A percentile compares a stretch with the other conserved stretches of the same genome.
phyloP scores from a whole-genome alignment of 306 rosid species.

The Lagenaria siceraria region DNA sequence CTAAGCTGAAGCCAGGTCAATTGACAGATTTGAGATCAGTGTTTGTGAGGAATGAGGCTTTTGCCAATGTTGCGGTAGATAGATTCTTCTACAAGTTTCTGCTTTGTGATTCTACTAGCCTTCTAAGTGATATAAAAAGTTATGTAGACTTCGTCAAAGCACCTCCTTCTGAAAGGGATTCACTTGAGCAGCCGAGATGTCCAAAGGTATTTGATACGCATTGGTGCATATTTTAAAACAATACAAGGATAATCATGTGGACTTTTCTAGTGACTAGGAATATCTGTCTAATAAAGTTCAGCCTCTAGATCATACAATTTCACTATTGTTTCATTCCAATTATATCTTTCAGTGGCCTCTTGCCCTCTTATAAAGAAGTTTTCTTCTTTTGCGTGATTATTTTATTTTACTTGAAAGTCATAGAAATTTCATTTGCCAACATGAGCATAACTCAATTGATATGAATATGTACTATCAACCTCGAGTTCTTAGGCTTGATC shows the following conservation, averaged over 20 bases:
- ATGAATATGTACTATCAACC: too few species aligned
- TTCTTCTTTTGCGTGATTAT: background rate
- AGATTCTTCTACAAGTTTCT: slow-evolving; percentile 53
- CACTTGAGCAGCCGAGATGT: slow-evolving; percentile 46
- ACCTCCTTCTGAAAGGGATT: slow-evolving; percentile 12
- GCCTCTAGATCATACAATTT: background rate
- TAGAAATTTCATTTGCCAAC: background rate
- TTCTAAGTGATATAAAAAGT: slow-evolving; percentile 39
- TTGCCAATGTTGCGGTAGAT: slow-evolving; percentile 70
- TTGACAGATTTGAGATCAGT: slow-evolving; percentile 86
- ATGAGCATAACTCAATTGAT: too few species aligned
- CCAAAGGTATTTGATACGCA: slow-evolving; percentile 55
- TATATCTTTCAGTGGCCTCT: background rate
- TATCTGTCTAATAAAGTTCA: background rate
- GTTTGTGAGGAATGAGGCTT: slow-evolving; percentile 71
- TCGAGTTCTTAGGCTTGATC: too few species aligned
- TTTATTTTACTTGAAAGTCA: background rate
- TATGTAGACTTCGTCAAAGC: slow-evolving; percentile 37
- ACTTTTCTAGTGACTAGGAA: background rate
- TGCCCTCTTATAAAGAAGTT: background rate
- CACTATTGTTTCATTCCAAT: background rate
- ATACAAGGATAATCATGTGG: background rate
- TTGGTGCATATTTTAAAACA: background rate
- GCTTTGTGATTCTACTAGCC: slow-evolving; percentile 43
- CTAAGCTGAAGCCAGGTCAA: slow-evolving; percentile 80